Percentiles rank a stretch among this genome's conserved stretches.
phyloP scores from a whole-genome alignment of 177 flowering plant species.

The Vitis hybrid region DNA sequence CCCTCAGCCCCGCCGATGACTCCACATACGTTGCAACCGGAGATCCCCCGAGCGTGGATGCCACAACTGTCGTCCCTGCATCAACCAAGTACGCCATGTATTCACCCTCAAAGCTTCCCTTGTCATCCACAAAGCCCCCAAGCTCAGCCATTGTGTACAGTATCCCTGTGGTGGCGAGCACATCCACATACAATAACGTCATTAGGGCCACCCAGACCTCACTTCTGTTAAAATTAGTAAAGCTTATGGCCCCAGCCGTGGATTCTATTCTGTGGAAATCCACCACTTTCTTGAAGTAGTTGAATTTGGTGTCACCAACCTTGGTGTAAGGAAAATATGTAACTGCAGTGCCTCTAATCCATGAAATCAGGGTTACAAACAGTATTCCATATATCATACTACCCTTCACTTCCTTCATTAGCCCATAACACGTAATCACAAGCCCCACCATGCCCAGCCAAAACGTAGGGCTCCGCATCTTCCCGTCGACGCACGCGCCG shows the following conservation, averaged over 20 bases:
- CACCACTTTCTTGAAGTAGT: slow-evolving; percentile 68
- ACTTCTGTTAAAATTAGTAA: slow-evolving; percentile 47
- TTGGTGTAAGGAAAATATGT: slow-evolving; percentile 64
- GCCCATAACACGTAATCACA: slow-evolving; percentile 50
- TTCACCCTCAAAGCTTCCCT: slow-evolving; percentile 72
- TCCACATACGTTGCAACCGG: slow-evolving; percentile 65
- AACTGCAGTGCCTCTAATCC: slow-evolving; percentile 69
- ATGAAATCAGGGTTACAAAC: slow-evolving; percentile 68
- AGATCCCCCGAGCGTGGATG: slow-evolving; percentile 66
- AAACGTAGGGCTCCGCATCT: slow-evolving; percentile 70
- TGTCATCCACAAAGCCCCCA: slow-evolving; percentile 57
- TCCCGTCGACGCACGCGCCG: slow-evolving; percentile 57
- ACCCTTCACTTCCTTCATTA: slow-evolving; percentile 71
- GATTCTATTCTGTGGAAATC: slow-evolving; percentile 63
- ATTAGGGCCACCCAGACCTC: slow-evolving; percentile 70
- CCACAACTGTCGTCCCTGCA: slow-evolving; percentile 64
- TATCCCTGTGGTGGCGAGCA: slow-evolving; percentile 70
- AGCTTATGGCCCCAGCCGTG: slow-evolving; percentile 71
- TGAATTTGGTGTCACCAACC: slow-evolving; percentile 53
- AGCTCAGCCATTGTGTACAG: slow-evolving; percentile 80
- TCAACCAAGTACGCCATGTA: slow-evolving; percentile 76
- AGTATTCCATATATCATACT: slow-evolving; percentile 84
- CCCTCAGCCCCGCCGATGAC: slow-evolving; percentile 76
- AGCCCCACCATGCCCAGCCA: slow-evolving; percentile 76
- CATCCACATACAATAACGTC: slow-evolving; percentile 69